Evolutionary conservation across 257 asterid genomes (phyloP), one percentile per base, ranked within the genome.

Genomic region (Thymus mandschuricus): DNA sequence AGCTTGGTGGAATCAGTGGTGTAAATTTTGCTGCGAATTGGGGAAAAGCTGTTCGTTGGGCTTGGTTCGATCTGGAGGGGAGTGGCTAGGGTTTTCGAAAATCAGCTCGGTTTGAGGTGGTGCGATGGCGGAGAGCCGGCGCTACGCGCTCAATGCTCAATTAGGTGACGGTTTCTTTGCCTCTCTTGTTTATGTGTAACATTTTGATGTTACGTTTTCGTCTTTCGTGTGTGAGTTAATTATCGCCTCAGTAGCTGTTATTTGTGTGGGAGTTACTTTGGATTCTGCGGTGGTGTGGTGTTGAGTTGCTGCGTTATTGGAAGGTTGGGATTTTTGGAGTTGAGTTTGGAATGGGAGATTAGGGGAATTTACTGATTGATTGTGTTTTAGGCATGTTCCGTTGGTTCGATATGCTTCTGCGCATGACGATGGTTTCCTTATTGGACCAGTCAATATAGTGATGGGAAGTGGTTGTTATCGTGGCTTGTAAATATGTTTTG

Each of bases 111-210:
- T 5, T 44, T 41, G 75, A 50, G 66, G 66, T 60, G 66, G 34
- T 59, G 41, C 62, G 64, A 85, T 83, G 90, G 74, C 85, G 66
- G 88, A 79, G 63, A 77, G 77, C 73, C 80, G 86, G 68, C 81
- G 86, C 52, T 83, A 74, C 75, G 85, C 83, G 12, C 88, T 85
- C 75, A 81, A 73, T 69, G 88, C 90, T 67, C 90, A 83, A 81
- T 78, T 85, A 81, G 90, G 90, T 85, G 66, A 71, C 46, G 8
- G 65, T 68, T 60, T 66, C 13, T 41, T 29, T 45, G 11, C n/a
- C 0, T 43, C 15, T 45, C 31, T 43, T 5, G 48, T 29, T 66
- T 55, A 56, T 12, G 45, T 21, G 49, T 51, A 9, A 41, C 50
- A 4, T 21, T 57, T 4, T 65, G 56, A 4, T 27, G 34, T 38